A percentile compares a stretch with the other conserved stretches of the same genome.
Conservation (phyloP, 352 stramenopile species). For the Albugo laibachii region DNA sequence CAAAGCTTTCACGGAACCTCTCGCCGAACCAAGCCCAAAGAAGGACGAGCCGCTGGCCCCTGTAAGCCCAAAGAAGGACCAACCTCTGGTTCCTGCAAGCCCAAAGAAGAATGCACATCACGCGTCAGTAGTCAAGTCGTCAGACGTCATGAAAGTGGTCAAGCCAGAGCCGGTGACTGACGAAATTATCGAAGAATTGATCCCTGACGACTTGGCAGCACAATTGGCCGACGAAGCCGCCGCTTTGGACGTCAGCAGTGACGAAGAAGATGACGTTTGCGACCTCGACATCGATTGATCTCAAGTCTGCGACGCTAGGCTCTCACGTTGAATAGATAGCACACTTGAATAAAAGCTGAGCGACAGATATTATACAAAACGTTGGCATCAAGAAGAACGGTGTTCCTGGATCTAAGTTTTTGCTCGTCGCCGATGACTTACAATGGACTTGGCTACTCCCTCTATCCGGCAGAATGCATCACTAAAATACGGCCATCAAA, state of each 20-base stretch:
- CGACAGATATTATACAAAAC: too few species aligned
- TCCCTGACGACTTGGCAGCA: slow-evolving; percentile 43
- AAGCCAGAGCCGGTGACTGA: slow-evolving; percentile 1
- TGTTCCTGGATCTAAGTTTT: too few species aligned
- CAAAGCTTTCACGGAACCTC: slow-evolving; percentile 26
- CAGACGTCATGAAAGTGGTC: background rate
- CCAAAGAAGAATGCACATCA: background rate
- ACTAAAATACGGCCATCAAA: too few species aligned
- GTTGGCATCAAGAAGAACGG: too few species aligned
- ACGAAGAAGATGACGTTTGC: slow-evolving; percentile 50
- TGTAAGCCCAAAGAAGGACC: background rate
- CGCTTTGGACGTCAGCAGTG: slow-evolving; percentile 63
- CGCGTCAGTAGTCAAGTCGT: background rate
- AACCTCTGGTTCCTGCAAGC: slow-evolving; percentile 5
- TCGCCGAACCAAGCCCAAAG: slow-evolving; percentile 2
- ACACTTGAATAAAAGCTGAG: too few species aligned
- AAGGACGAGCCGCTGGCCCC: slow-evolving; percentile 5
- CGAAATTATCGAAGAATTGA: slow-evolving; percentile 48
- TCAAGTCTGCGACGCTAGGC: background rate
- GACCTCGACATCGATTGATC: slow-evolving; percentile 27
- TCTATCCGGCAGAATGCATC: too few species aligned
- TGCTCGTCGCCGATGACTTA: too few species aligned
- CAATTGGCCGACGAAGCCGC: slow-evolving; percentile 44
- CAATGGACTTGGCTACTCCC: too few species aligned
- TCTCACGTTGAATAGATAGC: too few species aligned